Base-by-base conservation (phyloP, 768 basidiomycete genomes). In the Trichaptum fuscoviolaceum region DNA sequence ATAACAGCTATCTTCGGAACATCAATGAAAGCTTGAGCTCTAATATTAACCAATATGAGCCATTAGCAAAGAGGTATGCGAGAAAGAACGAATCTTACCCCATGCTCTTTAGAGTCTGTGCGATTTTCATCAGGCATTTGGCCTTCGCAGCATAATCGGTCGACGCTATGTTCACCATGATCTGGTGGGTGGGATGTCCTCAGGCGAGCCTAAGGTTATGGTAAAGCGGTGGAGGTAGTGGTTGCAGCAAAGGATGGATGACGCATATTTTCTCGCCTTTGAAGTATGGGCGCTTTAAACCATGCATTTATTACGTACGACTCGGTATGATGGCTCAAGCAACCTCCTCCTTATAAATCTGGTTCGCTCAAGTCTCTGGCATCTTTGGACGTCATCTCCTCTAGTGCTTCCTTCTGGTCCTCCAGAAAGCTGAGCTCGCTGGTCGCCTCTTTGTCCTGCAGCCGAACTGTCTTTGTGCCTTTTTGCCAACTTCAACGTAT, bases 1-100 rank as follows among this genome's bases (percentile, higher is more conserved):
- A 86, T 86, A 6, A 87, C 85, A 0, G 79, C 83, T 10, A 87
- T 80, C 7, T 79, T 76, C n/a, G 85, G 85, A 17, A 85, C 69
- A 65, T 82, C 79, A 0, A 86, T 75, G 35, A 78, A 35, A 7
- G 71, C 71, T 1, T 75, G 70, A 7, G 79, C 81, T 3, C 83
- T 84, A 66, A 10, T 64, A 30, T 30, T 8, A 8, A 30, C 30
- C 30, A n/a, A 65, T 60, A 27, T 60, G 57, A n/a, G 23, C 30
- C 18, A 3, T 73, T 34, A 71, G 27, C 24, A 23, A 12, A 17
- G 2, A 30, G 30, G n/a, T 7, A 25, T n/a, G 64, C 57, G 57
- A 26, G 30, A 27, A 7, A 26, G 1, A 12, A 15, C 26, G 62
- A 7, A 23, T 71, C 73, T 42, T 71, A 73, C 84, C 83, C 84